Evolutionary conservation across 2,329 filamentous ascomycete species (phyloP).

Genomic region (Aspergillus tamarii): DNA sequence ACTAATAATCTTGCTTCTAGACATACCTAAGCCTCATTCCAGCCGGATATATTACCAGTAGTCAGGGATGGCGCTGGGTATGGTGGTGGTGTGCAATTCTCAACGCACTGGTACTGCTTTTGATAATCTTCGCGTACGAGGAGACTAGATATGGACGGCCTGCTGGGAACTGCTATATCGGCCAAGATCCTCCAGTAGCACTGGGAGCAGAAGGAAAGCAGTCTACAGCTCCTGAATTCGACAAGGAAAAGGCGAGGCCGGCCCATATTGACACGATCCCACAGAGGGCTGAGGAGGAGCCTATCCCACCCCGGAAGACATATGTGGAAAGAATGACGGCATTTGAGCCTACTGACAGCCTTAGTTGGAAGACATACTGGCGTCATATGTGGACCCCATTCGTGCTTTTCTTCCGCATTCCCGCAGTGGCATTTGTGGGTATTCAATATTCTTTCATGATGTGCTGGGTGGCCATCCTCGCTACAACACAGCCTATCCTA

Average conservation of each 20-base stretch:
- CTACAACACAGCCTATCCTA: conserved; percentile 38
- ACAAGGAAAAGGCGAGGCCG: not conserved
- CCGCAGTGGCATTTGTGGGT: conserved; percentile 51
- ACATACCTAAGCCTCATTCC: conserved; percentile 15
- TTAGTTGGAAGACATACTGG: not conserved
- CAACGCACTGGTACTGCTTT: conserved; percentile 42
- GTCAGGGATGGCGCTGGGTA: conserved; percentile 55
- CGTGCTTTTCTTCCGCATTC: conserved; percentile 45
- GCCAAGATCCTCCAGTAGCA: not conserved
- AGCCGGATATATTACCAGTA: conserved; percentile 37
- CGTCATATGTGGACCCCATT: conserved; percentile 33
- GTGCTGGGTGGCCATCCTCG: conserved; percentile 44
- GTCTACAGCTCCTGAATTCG: not conserved
- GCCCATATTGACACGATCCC: not conserved
- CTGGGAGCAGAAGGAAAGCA: not conserved
- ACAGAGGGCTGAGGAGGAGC: not conserved
- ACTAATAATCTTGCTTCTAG: not conserved
- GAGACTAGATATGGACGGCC: conserved; percentile 39
- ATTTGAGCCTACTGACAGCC: not conserved
- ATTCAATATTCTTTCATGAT: conserved; percentile 44
- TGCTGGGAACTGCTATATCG: not conserved
- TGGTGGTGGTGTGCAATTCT: conserved; percentile 54
- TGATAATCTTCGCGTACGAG: conserved; percentile 52
- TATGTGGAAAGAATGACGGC: not conserved
- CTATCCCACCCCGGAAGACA: not conserved